Conservation (phyloP, 768 basidiomycete species). For the Termitomyces sp. region DNA sequence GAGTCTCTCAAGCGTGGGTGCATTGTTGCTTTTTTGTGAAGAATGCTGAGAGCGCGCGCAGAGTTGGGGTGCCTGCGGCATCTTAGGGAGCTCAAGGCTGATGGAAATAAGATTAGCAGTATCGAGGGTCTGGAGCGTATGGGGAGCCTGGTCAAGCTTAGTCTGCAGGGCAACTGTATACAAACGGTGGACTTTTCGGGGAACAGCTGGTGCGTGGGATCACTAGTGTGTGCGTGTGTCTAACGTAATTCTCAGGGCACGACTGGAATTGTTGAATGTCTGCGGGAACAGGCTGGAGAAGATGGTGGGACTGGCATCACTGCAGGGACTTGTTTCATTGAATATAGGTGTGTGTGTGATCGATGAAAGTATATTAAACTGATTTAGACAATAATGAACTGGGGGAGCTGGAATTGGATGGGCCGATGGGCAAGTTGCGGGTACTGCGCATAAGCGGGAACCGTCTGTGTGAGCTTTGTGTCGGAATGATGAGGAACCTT, state of each 20-base stretch:
- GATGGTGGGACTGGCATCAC: slow-evolving; percentile 57
- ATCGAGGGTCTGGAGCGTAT: slow-evolving; percentile 76
- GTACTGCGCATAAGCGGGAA: slow-evolving; percentile 86
- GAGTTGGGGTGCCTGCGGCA: slow-evolving; percentile 84
- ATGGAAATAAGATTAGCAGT: slow-evolving; percentile 75
- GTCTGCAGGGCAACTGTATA: slow-evolving; percentile 73
- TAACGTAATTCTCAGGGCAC: slow-evolving; percentile 35
- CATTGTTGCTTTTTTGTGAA: slow-evolving; percentile 6
- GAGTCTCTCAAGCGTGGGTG: slow-evolving; percentile 84
- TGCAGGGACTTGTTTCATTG: slow-evolving; percentile 65
- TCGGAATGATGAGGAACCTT: slow-evolving; percentile 61
- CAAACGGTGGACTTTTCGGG: slow-evolving; percentile 53
- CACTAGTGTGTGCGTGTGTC: slow-evolving; percentile 1
- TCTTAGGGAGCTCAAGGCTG: slow-evolving; percentile 86
- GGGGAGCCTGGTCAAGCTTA: slow-evolving; percentile 81
- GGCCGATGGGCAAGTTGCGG: slow-evolving; percentile 66
- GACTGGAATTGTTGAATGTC: slow-evolving; percentile 80
- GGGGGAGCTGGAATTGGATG: slow-evolving; percentile 47
- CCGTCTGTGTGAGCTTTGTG: slow-evolving; percentile 63
- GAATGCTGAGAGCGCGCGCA: slow-evolving; percentile 25
- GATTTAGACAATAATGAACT: slow-evolving; percentile 70
- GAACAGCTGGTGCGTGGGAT: slow-evolving; percentile 62
- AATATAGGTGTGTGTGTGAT: slow-evolving; percentile 70
- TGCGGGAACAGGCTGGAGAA: slow-evolving; percentile 67
- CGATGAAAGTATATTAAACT: not conserved